phyloP scores from a whole-genome alignment of 441 rosid species.

The Brassica balearica region DNA sequence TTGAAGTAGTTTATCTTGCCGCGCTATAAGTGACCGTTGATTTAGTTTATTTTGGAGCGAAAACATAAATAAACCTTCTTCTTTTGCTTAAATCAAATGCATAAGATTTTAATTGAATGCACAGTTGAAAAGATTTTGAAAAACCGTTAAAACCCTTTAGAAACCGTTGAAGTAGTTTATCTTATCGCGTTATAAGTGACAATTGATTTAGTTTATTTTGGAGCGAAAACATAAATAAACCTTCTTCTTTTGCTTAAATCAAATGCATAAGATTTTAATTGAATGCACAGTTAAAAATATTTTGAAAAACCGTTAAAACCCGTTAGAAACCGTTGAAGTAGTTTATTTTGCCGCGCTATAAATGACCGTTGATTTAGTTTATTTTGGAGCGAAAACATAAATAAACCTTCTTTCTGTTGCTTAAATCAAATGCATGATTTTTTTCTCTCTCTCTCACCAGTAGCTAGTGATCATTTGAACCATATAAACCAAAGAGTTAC shows the following conservation, averaged over 20 bases:
- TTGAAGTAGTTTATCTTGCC: too few species aligned
- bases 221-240: not conserved
- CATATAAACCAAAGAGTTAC: slow-evolving; percentile 7
- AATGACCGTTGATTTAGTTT: not conserved
- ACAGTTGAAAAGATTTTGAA: too few species aligned
- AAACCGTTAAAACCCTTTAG: too few species aligned
- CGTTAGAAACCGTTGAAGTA: not conserved
- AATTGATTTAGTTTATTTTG: not conserved
- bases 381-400: not conserved
- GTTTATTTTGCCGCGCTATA: not conserved
- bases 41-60: too few species aligned
- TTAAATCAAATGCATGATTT: not conserved
- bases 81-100: too few species aligned
- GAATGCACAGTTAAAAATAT: not conserved
- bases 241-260: not conserved
- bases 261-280: not conserved
- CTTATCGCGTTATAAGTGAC: not conserved
- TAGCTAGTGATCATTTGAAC: not conserved
- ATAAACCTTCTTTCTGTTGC: not conserved
- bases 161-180: too few species aligned
- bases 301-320: not conserved
- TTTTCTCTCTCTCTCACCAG: not conserved
- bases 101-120: too few species aligned
- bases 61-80: too few species aligned
- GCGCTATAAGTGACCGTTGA: too few species aligned